Percentiles rank a stretch among this genome's conserved stretches.
These are phyloP conservation scores for Cordyceps fumosorosea DNA, from an alignment of 2,329 filamentous ascomycete species.

Conservation along the genomic window DNA sequence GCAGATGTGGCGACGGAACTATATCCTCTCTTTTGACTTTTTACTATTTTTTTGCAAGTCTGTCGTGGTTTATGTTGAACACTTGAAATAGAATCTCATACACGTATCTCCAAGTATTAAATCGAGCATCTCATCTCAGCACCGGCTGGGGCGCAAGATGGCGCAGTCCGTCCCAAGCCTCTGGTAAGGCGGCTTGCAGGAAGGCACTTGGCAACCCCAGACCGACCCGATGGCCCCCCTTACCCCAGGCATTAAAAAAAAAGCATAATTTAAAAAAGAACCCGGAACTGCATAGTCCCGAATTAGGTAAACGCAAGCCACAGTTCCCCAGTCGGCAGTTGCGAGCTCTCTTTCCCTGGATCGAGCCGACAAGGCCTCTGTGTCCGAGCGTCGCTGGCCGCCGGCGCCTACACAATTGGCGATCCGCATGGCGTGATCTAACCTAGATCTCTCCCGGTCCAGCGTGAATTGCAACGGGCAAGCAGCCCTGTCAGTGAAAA, in stretches of 20 bases:
- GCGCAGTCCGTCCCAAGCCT: neutral
- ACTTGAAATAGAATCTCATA: too few relatives aligned
- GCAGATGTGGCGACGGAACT: neutral
- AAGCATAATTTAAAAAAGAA: slow-evolving; percentile 1
- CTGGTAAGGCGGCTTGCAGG: neutral
- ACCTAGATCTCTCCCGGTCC: neutral
- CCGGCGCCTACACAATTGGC: neutral
- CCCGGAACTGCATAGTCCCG: neutral
- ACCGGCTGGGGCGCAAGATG: neutral
- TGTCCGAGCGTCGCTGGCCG: slow-evolving; percentile 3
- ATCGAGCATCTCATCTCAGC: neutral
- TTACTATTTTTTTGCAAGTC: neutral
- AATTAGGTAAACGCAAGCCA: neutral
- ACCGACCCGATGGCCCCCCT: neutral
- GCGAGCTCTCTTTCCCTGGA: neutral
- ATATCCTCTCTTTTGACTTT: neutral
- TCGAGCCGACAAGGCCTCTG: neutral
- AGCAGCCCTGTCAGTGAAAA: neutral
- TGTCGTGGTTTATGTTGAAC: neutral
- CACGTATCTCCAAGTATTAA: too few relatives aligned
- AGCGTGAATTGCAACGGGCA: neutral
- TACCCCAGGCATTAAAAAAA: neutral
- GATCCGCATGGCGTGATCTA: slow-evolving; percentile 8
- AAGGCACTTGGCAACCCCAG: neutral
- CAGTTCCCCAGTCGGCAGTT: neutral